These are phyloP conservation scores for Kwoniella europaea DNA, from an alignment of 768 basidiomycete species.

Conservation along the genomic window DNA sequence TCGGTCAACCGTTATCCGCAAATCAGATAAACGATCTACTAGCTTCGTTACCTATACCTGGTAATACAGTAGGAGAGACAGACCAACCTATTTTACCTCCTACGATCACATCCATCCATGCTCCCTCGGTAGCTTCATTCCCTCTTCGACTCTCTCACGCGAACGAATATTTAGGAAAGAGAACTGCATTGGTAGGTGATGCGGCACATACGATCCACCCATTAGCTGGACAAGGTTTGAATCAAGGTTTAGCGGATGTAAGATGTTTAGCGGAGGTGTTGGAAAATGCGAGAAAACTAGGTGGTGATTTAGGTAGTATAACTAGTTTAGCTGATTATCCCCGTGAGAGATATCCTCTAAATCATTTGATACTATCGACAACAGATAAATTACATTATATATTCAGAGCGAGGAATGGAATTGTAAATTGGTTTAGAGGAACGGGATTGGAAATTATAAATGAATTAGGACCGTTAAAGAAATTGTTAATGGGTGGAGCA, in stretches of 20 bases:
- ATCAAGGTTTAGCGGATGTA: constrained; percentile 88
- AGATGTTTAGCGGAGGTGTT: constrained; percentile 73
- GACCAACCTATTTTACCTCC: constrained; percentile 75
- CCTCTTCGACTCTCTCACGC: constrained; percentile 86
- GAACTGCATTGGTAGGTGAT: constrained; percentile 91
- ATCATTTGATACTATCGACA: constrained; percentile 81
- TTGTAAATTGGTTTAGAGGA: constrained; percentile 83
- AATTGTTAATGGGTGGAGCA: constrained; percentile 79
- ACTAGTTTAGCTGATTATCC: constrained; percentile 78
- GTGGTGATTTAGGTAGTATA: constrained; percentile 83
- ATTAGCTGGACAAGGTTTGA: constrained; percentile 93
- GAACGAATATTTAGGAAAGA: constrained; percentile 76
- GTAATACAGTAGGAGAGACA: constrained; percentile 60
- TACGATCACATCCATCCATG: constrained; percentile 71
- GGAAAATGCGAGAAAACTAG: constrained; percentile 64
- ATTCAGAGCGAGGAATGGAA: constrained; percentile 70
- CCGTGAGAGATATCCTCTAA: constrained; percentile 78
- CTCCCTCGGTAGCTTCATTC: constrained; percentile 81
- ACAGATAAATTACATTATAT: constrained; percentile 90
- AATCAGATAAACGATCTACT: constrained; percentile 60
- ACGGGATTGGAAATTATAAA: constrained; percentile 89
- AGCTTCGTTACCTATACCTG: not conserved
- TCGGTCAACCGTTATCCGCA: constrained; percentile 58
- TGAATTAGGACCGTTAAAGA: constrained; percentile 81
- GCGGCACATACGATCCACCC: constrained; percentile 95